Percentiles rank a stretch among this genome's conserved stretches.
Conservation (phyloP, 208 protist species). For the Strigomonas galati region DNA sequence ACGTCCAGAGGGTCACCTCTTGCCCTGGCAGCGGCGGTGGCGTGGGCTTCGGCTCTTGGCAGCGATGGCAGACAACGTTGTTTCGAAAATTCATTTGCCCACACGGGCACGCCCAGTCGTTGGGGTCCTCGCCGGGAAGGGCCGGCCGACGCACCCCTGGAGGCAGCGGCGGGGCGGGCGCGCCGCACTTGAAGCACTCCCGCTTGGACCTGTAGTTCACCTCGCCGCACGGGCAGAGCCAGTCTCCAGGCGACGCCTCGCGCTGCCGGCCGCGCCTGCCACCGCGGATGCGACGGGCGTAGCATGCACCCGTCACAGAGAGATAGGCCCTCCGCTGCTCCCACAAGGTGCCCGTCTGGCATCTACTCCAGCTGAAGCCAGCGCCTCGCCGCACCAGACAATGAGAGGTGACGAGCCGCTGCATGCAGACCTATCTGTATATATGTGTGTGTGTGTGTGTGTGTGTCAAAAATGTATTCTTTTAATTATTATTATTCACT, state of each 20-base stretch:
- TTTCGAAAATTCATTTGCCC: constrained; percentile 90
- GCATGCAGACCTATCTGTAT: too few species aligned
- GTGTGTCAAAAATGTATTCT: too few species aligned
- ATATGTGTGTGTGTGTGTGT: too few species aligned
- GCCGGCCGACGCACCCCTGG: constrained; percentile 73
- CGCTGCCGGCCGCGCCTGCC: constrained; percentile 35
- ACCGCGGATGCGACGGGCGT: constrained; percentile 54
- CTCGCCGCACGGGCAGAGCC: constrained; percentile 87
- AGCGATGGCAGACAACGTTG: constrained; percentile 80
- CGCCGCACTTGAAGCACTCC: constrained; percentile 90
- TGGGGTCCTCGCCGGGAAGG: constrained; percentile 85
- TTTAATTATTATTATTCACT: too few species aligned
- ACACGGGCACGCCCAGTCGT: constrained; percentile 91
- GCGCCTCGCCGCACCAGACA: too few species aligned
- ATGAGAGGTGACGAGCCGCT: too few species aligned
- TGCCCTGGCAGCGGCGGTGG: constrained; percentile 72
- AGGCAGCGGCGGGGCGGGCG: constrained; percentile 82
- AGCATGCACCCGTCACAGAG: constrained; percentile 7
- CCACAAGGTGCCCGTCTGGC: too few species aligned
- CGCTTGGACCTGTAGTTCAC: constrained; percentile 83
- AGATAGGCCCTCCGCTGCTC: too few species aligned
- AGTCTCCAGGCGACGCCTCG: constrained; percentile 77
- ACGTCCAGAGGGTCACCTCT: constrained; percentile 83
- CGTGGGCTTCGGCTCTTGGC: constrained; percentile 79
- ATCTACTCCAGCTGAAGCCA: too few species aligned